phyloP scores from a whole-genome alignment of 2,329 filamentous ascomycete genomes.

The Nigrospora osmanthi region DNA sequence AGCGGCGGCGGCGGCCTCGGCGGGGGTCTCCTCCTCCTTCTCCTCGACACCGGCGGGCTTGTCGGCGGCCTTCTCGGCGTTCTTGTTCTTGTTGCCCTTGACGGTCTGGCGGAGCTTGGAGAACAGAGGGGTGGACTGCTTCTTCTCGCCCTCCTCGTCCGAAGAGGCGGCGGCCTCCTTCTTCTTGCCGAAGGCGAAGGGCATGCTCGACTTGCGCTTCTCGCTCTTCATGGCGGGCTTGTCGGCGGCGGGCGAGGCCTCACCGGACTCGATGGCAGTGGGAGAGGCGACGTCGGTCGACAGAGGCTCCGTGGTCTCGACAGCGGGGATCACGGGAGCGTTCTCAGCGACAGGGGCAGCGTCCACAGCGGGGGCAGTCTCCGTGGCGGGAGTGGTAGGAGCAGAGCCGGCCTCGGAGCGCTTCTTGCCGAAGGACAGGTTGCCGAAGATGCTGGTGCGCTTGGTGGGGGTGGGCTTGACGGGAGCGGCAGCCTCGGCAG shows the following conservation, averaged over 20 bases:
- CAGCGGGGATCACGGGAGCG: constrained; percentile 51
- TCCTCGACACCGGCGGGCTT: constrained; percentile 8
- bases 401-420: constrained; percentile 39
- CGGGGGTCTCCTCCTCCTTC: constrained; percentile 7
- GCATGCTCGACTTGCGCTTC: constrained; percentile 75
- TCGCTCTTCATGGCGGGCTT: constrained; percentile 59
- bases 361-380: constrained; percentile 25
- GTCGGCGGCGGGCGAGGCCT: constrained; percentile 41
- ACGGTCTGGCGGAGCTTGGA: constrained; percentile 43
- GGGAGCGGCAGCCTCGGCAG: constrained; percentile 25
- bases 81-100: constrained; percentile 22
- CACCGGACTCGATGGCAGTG: constrained; percentile 37
- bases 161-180: constrained; percentile 56
- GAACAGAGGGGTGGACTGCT: constrained; percentile 45
- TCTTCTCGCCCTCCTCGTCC: constrained; percentile 56
- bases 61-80: constrained; percentile 16
- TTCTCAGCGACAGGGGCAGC: constrained; percentile 34
- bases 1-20: constrained; percentile 11
- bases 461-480: constrained; percentile 42
- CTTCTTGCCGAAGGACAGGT: constrained; percentile 52
- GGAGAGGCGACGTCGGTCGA: constrained; percentile 45
- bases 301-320: constrained; percentile 48
- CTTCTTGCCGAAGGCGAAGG: constrained; percentile 75
- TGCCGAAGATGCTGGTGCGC: constrained; percentile 45
- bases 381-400: constrained; percentile 32